phyloP scores from a whole-genome alignment of 2,329 filamentous ascomycete genomes.

The Gnomoniopsis smithogilvyi region DNA sequence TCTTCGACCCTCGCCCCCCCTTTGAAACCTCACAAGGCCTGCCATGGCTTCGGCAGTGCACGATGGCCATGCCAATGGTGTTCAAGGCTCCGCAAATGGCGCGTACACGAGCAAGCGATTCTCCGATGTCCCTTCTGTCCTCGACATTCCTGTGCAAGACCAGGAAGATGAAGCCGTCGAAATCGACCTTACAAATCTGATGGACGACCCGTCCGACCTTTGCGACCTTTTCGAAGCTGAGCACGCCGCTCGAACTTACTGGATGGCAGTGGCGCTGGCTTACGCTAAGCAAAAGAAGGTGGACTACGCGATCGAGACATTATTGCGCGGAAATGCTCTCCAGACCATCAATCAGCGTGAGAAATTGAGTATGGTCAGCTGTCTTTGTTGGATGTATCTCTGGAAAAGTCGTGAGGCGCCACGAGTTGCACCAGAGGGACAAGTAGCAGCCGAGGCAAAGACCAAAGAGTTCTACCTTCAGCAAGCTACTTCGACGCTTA shows the following conservation, averaged over 20 bases:
- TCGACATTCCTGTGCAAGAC: conserved; percentile 65
- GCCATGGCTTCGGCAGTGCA: conserved; percentile 39
- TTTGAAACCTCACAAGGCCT: conserved; percentile 29
- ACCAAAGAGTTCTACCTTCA: conserved; percentile 94
- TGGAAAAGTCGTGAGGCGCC: conserved; percentile 82
- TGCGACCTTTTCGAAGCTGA: conserved; percentile 96
- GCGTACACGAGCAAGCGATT: conserved; percentile 54
- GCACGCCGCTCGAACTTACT: conserved; percentile 83
- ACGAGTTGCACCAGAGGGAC: conserved; percentile 58
- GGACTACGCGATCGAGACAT: conserved; percentile 75
- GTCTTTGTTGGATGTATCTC: conserved; percentile 87
- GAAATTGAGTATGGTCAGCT: conserved; percentile 78
- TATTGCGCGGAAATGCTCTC: conserved; percentile 69
- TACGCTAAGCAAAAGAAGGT: conserved; percentile 96
- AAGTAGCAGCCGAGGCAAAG: conserved; percentile 67
- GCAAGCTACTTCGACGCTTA: conserved; percentile 83
- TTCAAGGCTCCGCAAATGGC: conserved; percentile 34
- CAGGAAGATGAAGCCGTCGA: conserved; percentile 77
- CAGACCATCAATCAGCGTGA: conserved; percentile 73
- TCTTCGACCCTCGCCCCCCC: neutral
- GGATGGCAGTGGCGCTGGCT: conserved; percentile 96
- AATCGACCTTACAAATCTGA: conserved; percentile 84
- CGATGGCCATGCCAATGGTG: conserved; percentile 44
- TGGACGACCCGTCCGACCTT: conserved; percentile 91
- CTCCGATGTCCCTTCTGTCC: conserved; percentile 61